Conservation (phyloP, 768 basidiomycete species). For the Lentinula lateritia region DNA sequence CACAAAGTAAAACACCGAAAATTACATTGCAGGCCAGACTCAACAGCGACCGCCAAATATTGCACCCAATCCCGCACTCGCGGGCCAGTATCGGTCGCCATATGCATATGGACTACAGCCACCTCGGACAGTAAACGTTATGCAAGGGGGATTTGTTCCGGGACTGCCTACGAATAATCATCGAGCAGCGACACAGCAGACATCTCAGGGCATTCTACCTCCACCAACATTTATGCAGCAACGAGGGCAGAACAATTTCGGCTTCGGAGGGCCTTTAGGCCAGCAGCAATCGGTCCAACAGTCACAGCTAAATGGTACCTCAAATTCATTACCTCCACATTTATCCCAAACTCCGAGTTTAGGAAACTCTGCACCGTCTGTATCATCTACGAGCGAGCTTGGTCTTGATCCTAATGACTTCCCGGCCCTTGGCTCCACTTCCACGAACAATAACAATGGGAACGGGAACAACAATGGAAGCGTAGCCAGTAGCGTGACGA, state of each 20-base stretch:
- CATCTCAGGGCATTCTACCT: constrained; percentile 37
- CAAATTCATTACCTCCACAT: constrained; percentile 49
- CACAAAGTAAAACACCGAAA: constrained; percentile 5
- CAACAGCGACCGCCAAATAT: constrained; percentile 78
- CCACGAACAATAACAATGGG: constrained; percentile 30
- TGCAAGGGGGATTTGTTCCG: constrained; percentile 49
- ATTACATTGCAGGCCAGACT: constrained; percentile 57
- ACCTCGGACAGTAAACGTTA: constrained; percentile 42
- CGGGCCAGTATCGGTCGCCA: constrained; percentile 56
- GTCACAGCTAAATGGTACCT: constrained; percentile 48
- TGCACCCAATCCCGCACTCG: constrained; percentile 55
- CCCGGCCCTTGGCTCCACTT: constrained; percentile 72
- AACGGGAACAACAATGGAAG: constrained; percentile 27
- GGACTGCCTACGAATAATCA: constrained; percentile 56
- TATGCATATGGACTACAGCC: constrained; percentile 57
- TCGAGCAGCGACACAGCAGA: constrained; percentile 49
- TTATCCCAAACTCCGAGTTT: constrained; percentile 46
- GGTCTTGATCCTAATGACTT: constrained; percentile 85
- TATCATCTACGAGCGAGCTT: constrained; percentile 66
- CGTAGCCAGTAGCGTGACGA: constrained; percentile 31
- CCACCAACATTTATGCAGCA: constrained; percentile 60
- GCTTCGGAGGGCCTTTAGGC: constrained; percentile 40
- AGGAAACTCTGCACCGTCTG: constrained; percentile 47
- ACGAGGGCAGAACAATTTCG: constrained; percentile 58
- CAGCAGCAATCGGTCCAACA: constrained; percentile 39